phyloP scores from a whole-genome alignment of 495 filamentous ascomycete species.

The Talaromyces liani region DNA sequence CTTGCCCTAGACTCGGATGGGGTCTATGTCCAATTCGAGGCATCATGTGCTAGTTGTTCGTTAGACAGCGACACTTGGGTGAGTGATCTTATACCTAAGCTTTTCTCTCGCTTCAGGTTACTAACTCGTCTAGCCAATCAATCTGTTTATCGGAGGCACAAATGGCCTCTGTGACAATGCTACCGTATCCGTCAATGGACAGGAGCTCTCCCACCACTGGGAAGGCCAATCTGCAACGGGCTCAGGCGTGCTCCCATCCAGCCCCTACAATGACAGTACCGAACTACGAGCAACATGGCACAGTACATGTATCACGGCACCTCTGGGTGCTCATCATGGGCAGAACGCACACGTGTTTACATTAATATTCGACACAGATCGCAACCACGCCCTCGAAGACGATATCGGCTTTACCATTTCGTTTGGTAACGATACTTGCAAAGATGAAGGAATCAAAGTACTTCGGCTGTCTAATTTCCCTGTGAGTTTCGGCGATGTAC shows the following conservation, averaged over 20 bases:
- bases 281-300: conserved; percentile 34
- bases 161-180: conserved; percentile 3
- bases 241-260: conserved; percentile 21
- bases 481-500: background rate
- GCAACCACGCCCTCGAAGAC: conserved; percentile 23
- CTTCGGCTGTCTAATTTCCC: conserved; percentile 16
- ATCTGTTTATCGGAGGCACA: conserved; percentile 7
- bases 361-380: conserved; percentile 32
- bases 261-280: conserved; percentile 16
- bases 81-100: background rate
- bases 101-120: background rate
- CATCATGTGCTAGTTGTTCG: conserved; percentile 12
- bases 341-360: conserved; percentile 38
- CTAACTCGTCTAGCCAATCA: conserved; percentile 8
- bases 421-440: conserved; percentile 27
- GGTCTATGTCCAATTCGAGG: conserved; percentile 12
- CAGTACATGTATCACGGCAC: conserved; percentile 33
- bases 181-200: conserved; percentile 29
- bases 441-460: conserved; percentile 28
- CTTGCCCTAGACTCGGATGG: conserved; percentile 14
- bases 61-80: background rate
- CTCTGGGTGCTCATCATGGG: conserved; percentile 18
- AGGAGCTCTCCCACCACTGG: conserved; percentile 21
- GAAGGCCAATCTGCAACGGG: conserved; percentile 25
- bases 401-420: conserved; percentile 34